Base-by-base conservation (phyloP, 1,284 basidiomycete genomes). In the Chalciporus piperatoides region DNA sequence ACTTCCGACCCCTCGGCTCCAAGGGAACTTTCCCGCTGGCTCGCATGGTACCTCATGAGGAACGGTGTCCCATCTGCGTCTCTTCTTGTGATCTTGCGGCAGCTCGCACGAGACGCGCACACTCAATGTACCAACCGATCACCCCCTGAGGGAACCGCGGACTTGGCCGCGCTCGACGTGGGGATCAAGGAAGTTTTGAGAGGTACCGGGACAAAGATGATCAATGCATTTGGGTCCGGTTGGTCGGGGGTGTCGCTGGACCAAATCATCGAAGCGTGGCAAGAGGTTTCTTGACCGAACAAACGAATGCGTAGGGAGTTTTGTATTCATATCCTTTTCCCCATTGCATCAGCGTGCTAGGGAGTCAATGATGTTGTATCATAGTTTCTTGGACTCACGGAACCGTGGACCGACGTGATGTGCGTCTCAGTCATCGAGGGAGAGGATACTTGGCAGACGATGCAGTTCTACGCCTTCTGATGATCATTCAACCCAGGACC, bases 161-260 rank as follows among this genome's bases (percentile, higher is more conserved):
- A 84, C 57, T 58, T 67, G 15, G 60, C 52, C 10, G 62, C 65
- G 12, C 65, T 88, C 40, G 80, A 84, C 53, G 61, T 73, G 48
- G 86, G 82, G 3, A 83, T 89, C 56, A 81, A 76, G 57, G 80
- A 85, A 56, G 82, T 88, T 14, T 58, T 86, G 55, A 81, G 84
- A 57, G 73, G 76, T 1, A 80, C 84, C 0, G 86, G 86, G 4
- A 79, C 78, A 1, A 82, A 79, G 61, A 78, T 87, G 77, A 81
- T 80, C 17, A 79, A 81, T 4, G 73, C 77, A 8, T 65, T 85
- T 30, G 84, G 82, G 2, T 76, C 80, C 0, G 85, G 83, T 6
- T 88, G 85, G 85, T 78, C 79, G 15, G 74, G 79, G 17, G 70
- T 77, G 45, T 82, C 80, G 8, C 59, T 88, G 53, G 78, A 84